Evolutionary conservation across 306 rosid genomes (phyloP).

Genomic region (Sicyos edulis): DNA sequence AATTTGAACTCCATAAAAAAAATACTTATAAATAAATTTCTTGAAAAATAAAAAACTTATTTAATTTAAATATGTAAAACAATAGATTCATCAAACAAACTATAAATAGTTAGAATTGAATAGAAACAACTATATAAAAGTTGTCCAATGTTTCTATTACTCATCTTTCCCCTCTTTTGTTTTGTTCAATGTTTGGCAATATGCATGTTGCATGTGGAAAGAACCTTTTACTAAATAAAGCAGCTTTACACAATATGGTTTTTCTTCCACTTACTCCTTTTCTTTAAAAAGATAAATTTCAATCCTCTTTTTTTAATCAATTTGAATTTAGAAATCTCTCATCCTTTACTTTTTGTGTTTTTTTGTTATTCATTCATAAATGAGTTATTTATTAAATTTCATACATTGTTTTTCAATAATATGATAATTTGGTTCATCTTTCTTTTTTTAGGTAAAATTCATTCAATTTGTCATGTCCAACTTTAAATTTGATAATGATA

Average conservation of each 20-base stretch:
- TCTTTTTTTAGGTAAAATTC: neutral
- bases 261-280: neutral
- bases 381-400: neutral
- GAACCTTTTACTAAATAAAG: conserved; percentile 2
- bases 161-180: conserved; percentile 3
- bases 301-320: too few species aligned
- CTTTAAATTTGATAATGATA: neutral
- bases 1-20: too few species aligned
- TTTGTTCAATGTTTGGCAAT: conserved; percentile 9
- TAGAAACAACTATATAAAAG: neutral
- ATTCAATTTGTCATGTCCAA: neutral
- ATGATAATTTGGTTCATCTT: neutral
- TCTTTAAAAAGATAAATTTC: neutral
- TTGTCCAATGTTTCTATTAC: neutral
- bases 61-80: neutral
- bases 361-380: neutral
- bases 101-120: neutral
- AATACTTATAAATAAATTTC: neutral
- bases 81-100: conserved; percentile 8
- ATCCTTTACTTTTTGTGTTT: neutral
- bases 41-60: neutral
- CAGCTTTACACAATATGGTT: neutral
- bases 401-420: neutral
- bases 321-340: too few species aligned
- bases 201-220: conserved; percentile 14